Percentiles rank a stretch among this genome's conserved stretches.
phyloP scores from a whole-genome alignment of 352 stramenopile genomes.

The Proteromonas lacertae region DNA sequence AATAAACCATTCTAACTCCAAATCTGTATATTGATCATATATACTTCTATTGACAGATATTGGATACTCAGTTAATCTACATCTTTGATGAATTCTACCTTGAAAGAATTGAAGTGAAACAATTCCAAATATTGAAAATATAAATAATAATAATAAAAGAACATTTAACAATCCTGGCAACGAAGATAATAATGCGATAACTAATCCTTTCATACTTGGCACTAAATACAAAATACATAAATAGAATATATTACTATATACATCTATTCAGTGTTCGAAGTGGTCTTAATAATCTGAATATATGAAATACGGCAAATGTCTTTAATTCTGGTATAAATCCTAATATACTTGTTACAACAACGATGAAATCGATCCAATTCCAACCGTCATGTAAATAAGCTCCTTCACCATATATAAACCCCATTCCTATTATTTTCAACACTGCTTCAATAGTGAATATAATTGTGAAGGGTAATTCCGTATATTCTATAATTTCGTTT shows the following conservation, averaged over 20 bases:
- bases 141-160: conserved; percentile 42
- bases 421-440: conserved; percentile 55
- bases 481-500: conserved; percentile 16
- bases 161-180: conserved; percentile 40
- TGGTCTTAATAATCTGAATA: conserved; percentile 44
- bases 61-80: conserved; percentile 29
- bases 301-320: conserved; percentile 35
- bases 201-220: conserved; percentile 12
- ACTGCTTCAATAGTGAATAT: conserved; percentile 42
- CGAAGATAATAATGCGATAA: conserved; percentile 33
- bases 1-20: no score
- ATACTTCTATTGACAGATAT: no score
- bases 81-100: conserved; percentile 21
- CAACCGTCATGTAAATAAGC: conserved; percentile 38
- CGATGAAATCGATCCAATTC: conserved; percentile 59
- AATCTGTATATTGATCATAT: no score
- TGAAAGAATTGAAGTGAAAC: conserved; percentile 45
- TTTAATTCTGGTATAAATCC: conserved; percentile 9
- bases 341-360: conserved; percentile 30
- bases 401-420: conserved; percentile 14
- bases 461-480: conserved; percentile 33
- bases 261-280: conserved; percentile 16
- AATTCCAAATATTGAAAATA: conserved; percentile 55
- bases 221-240: not conserved
- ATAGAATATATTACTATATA: not conserved